phyloP scores from a whole-genome alignment of 352 stramenopile genomes.

The Phytophthora ohioensis region DNA sequence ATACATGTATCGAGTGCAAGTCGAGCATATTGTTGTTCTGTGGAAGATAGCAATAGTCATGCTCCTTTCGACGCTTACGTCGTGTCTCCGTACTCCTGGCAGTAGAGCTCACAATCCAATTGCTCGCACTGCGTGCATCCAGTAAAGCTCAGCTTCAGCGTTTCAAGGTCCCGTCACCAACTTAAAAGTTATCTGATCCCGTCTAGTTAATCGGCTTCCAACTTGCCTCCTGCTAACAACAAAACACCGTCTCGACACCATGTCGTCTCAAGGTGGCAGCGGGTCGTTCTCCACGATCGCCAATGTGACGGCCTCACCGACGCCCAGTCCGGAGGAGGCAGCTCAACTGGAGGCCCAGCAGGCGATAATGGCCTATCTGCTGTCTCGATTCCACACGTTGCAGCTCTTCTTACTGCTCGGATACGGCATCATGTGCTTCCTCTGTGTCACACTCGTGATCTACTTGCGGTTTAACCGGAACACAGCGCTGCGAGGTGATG shows the following conservation, averaged over 20 bases:
- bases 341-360: conserved; percentile 26
- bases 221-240: conserved; percentile 14
- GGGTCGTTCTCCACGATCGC: conserved; percentile 19
- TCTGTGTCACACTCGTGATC: conserved; percentile 51
- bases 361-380: conserved; percentile 47
- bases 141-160: conserved; percentile 14
- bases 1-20: neutral
- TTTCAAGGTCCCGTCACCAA: conserved; percentile 14
- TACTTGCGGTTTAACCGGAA: conserved; percentile 62
- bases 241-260: conserved; percentile 13
- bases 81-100: conserved; percentile 11
- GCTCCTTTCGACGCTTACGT: conserved; percentile 4
- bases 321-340: conserved; percentile 43
- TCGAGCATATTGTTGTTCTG: neutral
- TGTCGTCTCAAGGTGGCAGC: conserved; percentile 28
- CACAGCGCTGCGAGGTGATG: conserved; percentile 54
- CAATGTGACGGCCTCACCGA: conserved; percentile 18
- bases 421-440: conserved; percentile 68
- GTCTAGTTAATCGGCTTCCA: conserved; percentile 9
- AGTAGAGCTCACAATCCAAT: conserved; percentile 37
- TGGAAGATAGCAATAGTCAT: conserved; percentile 3
- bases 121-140: conserved; percentile 24
- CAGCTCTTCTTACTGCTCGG: conserved; percentile 64
- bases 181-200: conserved; percentile 22
- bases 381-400: conserved; percentile 53